Evolutionary conservation across 2,329 filamentous ascomycete species (phyloP), one percentile per base, ranked within the genome.

Genomic region (Cercospora sp.): DNA sequence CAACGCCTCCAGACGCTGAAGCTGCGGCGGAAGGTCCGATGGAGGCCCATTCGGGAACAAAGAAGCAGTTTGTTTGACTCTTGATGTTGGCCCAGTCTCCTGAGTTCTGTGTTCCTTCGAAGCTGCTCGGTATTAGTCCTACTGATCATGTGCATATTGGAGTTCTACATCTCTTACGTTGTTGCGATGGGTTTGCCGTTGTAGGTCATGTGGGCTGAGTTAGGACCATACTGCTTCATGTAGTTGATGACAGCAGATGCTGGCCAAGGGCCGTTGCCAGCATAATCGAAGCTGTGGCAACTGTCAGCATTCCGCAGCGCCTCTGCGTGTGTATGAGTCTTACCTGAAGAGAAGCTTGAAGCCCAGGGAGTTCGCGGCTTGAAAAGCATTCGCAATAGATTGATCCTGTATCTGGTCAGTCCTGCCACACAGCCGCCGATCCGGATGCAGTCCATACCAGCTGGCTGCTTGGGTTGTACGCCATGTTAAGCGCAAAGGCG

Each of bases 261-360:
- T 6, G 73, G 51, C 65, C 72, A 74, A 72, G 31, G 73, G 67
- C 76, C 80, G 84, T 81, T 82, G 82, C 77, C 85, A 23, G 64
- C 85, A 74, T 85, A 86, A 77, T 87, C 85, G 69, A 87, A 87
- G 1, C 64, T 67, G 64, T 5, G 53, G 26, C 16, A 36, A 28
- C 13, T 10, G 42, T 60, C 55, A 57, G 64, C 31, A 30, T 39
- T 8, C 7, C 1, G 16, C 7, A 20, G 9, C 28, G 2, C 10
- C 3, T 30, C 10, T 30, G 6, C 7, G 2, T 18, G 18, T 13
- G 3, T 20, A 3, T 8, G 8, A 2, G n/a, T 18, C 48, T 30
- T 12, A 68, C 63, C 85, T 87, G 69, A 87, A 81, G 64, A 87
- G 86, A 13, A 86, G 83, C 64, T 85, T 85, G 80, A 87, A 84